Conservation (phyloP, 768 basidiomycete species). For the Hydnomerulius pinastri region DNA sequence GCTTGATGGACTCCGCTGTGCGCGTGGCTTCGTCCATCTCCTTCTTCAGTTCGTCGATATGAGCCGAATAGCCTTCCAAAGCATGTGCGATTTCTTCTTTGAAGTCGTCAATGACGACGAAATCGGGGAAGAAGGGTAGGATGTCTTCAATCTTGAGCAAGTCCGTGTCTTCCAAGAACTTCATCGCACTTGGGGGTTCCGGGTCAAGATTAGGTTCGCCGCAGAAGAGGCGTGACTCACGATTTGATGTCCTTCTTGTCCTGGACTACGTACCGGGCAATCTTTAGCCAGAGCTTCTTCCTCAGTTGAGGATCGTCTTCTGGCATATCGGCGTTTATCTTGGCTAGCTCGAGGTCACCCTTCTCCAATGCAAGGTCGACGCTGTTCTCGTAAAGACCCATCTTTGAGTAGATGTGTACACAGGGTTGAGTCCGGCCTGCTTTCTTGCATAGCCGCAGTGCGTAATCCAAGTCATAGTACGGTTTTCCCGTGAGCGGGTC, state of each 20-base stretch:
- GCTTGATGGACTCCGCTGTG: slow-evolving; percentile 90
- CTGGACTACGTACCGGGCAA: slow-evolving; percentile 97
- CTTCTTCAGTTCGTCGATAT: slow-evolving; percentile 84
- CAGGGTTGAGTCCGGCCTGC: slow-evolving; percentile 82
- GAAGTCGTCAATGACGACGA: slow-evolving; percentile 99
- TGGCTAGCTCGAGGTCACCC: slow-evolving; percentile 93
- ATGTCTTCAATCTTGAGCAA: slow-evolving; percentile 98
- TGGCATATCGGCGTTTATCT: slow-evolving; percentile 92
- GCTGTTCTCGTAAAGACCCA: slow-evolving; percentile 96
- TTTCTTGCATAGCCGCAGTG: slow-evolving; percentile 86
- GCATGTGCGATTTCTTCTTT: slow-evolving; percentile 98
- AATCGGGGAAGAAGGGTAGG: slow-evolving; percentile 99
- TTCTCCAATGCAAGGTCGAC: slow-evolving; percentile 94
- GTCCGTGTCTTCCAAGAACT: slow-evolving; percentile 91
- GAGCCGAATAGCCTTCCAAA: slow-evolving; percentile 88
- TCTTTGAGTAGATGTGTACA: slow-evolving; percentile 95
- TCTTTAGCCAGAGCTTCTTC: slow-evolving; percentile 97
- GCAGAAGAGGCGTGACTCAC: slow-evolving; percentile 50
- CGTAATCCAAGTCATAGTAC: slow-evolving; percentile 97
- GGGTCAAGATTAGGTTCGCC: not conserved
- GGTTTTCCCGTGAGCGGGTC: slow-evolving; percentile 84
- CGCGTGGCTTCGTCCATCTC: slow-evolving; percentile 97
- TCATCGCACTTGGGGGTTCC: slow-evolving; percentile 85
- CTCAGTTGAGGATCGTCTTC: slow-evolving; percentile 84
- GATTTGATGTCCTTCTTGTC: slow-evolving; percentile 98